Evolutionary conservation across 2,329 filamentous ascomycete genomes (phyloP).

Genomic region (Colletotrichum paranaense): DNA sequence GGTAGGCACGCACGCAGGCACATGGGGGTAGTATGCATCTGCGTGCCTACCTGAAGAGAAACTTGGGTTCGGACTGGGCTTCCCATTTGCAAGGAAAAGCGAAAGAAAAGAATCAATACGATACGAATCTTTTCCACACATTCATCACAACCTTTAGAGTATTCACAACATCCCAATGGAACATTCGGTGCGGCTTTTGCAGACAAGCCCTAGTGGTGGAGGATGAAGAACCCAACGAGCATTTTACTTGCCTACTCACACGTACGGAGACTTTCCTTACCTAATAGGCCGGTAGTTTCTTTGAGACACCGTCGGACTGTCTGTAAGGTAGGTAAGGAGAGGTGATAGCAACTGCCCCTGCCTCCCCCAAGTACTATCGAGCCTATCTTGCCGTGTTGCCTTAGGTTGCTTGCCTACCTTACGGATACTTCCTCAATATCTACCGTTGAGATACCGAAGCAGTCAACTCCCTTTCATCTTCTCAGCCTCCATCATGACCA

Average conservation of each 20-base stretch:
- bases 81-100: not conserved
- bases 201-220: not conserved
- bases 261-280: not conserved
- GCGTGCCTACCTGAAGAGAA: constrained; percentile 12
- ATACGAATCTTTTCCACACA: not conserved
- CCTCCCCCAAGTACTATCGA: too few relatives aligned
- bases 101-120: not conserved
- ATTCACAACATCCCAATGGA: not conserved
- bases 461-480: not conserved
- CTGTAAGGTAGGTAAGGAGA: too few relatives aligned
- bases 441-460: not conserved
- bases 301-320: too few relatives aligned
- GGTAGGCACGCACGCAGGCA: not conserved
- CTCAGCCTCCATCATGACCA: not conserved
- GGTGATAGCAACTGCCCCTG: too few relatives aligned
- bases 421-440: too few relatives aligned
- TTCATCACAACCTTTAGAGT: not conserved
- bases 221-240: not conserved
- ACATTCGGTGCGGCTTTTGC: not conserved
- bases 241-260: not conserved
- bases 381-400: too few relatives aligned
- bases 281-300: not conserved
- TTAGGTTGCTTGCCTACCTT: too few relatives aligned
- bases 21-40: constrained; percentile 1
- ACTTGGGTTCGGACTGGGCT: not conserved